Evolutionary conservation across 1,284 basidiomycete species (phyloP).

Genomic region (Trichosporon sp.): DNA sequence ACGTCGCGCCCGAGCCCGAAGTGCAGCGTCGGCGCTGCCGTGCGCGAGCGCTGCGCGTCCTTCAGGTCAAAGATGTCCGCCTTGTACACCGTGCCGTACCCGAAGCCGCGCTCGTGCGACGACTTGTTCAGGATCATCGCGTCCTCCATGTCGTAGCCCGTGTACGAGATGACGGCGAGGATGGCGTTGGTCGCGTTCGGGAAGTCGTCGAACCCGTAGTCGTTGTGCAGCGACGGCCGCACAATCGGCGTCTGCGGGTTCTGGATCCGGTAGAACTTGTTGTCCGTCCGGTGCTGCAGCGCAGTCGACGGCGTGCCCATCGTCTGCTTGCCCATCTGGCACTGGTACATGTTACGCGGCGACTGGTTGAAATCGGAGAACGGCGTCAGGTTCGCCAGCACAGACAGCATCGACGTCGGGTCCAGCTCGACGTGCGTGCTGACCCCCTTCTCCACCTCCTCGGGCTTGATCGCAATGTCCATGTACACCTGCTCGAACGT

Average conservation of each 20-base stretch:
- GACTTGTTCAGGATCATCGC: conserved; percentile 99
- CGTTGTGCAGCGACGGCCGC: conserved; percentile 83
- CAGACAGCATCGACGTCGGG: conserved; percentile 90
- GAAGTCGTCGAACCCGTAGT: conserved; percentile 98
- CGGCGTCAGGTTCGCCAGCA: conserved; percentile 60
- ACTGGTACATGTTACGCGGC: conserved; percentile 54
- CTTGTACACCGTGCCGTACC: conserved; percentile 96
- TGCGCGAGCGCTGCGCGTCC: conserved; percentile 66
- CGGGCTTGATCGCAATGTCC: conserved; percentile 89
- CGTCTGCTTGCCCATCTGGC: conserved; percentile 98
- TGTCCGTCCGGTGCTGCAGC: conserved; percentile 87
- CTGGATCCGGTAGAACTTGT: conserved; percentile 96
- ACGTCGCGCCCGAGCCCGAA: conserved; percentile 84
- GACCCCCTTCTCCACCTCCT: conserved; percentile 77
- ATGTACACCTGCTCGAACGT: conserved; percentile 99
- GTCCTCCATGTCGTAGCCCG: conserved; percentile 99
- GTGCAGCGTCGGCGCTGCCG: conserved; percentile 61
- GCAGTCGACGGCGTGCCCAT: conserved; percentile 98
- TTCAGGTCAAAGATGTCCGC: conserved; percentile 87
- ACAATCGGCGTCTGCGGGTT: conserved; percentile 93
- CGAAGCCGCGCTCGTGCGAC: conserved; percentile 95
- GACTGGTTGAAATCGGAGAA: conserved; percentile 90
- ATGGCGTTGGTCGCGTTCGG: conserved; percentile 98
- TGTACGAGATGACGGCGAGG: conserved; percentile 99
- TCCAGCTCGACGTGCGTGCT: conserved; percentile 90